These are phyloP conservation scores for Fragosphaeria purpurea DNA, from an alignment of 2,329 filamentous ascomycete genomes.

Conservation along the genomic window DNA sequence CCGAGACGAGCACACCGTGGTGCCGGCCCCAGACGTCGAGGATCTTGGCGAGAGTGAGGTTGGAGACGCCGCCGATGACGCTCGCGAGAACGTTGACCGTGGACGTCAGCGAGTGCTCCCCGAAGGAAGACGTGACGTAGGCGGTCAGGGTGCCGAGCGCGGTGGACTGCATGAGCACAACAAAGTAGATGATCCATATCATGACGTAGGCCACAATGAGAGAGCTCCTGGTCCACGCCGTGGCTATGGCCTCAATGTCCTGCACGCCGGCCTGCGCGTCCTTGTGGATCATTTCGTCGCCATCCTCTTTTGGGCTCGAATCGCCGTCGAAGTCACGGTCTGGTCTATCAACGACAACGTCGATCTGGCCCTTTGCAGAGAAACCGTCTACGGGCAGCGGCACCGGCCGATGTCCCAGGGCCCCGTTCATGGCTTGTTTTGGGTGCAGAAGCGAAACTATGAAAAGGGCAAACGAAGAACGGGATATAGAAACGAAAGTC, in stretches of 20 bases:
- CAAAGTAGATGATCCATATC: not conserved
- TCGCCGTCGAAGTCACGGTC: too few species aligned
- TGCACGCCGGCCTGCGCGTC: not conserved
- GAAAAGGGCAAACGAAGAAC: too few species aligned
- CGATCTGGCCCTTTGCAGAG: too few species aligned
- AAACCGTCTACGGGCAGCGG: too few species aligned
- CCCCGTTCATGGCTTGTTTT: too few species aligned
- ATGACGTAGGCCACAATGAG: not conserved
- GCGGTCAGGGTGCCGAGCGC: not conserved
- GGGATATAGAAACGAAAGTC: too few species aligned
- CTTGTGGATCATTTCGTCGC: not conserved
- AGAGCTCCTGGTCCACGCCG: not conserved
- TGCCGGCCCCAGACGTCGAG: slow-evolving; percentile 57
- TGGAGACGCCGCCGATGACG: slow-evolving; percentile 47
- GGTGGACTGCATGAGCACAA: not conserved
- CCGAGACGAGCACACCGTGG: slow-evolving; percentile 30
- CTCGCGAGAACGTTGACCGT: slow-evolving; percentile 33
- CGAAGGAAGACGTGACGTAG: not conserved
- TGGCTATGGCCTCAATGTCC: not conserved
- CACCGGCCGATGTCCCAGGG: too few species aligned
- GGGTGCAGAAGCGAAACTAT: too few species aligned
- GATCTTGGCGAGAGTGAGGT: slow-evolving; percentile 56
- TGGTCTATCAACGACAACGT: too few species aligned
- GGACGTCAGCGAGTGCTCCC: not conserved
- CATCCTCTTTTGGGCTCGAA: too few species aligned